Evolutionary conservation across 2,329 filamentous ascomycete genomes (phyloP), one percentile per base, ranked within the genome.

Genomic region (Sclerotinia trifoliorum): DNA sequence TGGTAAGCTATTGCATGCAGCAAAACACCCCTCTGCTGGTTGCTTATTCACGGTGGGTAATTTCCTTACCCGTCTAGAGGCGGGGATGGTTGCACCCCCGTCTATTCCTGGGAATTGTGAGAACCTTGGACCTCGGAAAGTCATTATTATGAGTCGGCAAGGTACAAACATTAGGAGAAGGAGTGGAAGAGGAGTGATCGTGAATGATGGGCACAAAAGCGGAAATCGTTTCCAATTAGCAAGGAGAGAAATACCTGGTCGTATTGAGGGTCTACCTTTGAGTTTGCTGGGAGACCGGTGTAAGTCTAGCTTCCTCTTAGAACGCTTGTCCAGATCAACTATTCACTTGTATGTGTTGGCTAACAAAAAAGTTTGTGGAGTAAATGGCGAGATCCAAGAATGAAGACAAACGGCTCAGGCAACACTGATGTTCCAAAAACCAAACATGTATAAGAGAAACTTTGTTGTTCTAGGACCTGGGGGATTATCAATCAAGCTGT

Each of bases 281-380:
- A 66, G 39, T 39, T 29, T 57, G 52, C 63, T 17, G 63, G 63
- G 21, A 57, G 63, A 48, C 63, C 63, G 11, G 63, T 66, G 63
- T 58, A 49, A 58, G 63, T 49, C 24, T 15, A 21, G 5, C 11
- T n/a, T 44, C 21, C 17, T 29, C 17, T 2, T 55, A 39, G 3
- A 3, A 26, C 7, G 17, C 13, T 63, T 35, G 2, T 3, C 42
- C 26, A 11, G 7, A 5, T 54, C 2, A n/a, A 17, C 24, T 17
- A 29, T 0, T 44, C 0, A 13, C 13, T 62, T 26, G 29, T 29
- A 15, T 15, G 3, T 42, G 5, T 24, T 51, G 29, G 29, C 58
- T 62, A 13, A 62, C 11, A 21, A 49, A 0, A 6, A 21, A 3
- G 21, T 5, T 19, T 49, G n/a, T 2, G 21, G 17, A 62, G 4